Evolutionary conservation across 169 alveolate species (phyloP), one percentile per base, ranked within the genome.

Genomic region (Plasmodium gonderi): DNA sequence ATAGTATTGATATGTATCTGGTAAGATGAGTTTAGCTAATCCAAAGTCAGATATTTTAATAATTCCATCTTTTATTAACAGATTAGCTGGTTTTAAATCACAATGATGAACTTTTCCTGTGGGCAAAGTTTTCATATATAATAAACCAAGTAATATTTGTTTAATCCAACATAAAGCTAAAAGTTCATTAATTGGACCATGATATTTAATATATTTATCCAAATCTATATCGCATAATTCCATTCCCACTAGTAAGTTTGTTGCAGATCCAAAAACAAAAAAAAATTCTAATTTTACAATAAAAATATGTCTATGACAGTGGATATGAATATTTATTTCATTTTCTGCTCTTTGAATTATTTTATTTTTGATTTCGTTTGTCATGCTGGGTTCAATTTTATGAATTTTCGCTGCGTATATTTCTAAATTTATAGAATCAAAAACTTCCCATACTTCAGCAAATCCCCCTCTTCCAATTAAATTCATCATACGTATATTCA

Each of bases 381-480:
- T 94, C 97, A 96, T 96, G 76, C 96, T 98, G 20, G 97, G 95
- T 31, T 98, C 96, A 49, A 97, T 93, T 20, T 96, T 97, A 91
- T 97, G 98, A 36, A 97, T 96, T 80, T 97, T 97, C 40, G 98
- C 98, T 7, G 98, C 98, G 29, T 96, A 96, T 68, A 97, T 96
- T 64, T 95, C 96, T 92, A 97, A 96, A 20, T 98, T 97, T 65
- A 96, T 96, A 38, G 98, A 97, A 80, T 97, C 98, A 44, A 97
- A 95, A 72, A 96, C 98, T 90, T 97, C 98, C 98, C 98, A 97
- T 5, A 97, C 98, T 91, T 97, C 98, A 5, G 98, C 98, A 79
- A 97, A 97, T 11, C 98, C 98, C 9, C 98, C 98, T 91, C 97
- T 96, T 9, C 98, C 98, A 31, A 97, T 95, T 97, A 97, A 95